These are phyloP conservation scores for Cladosporium austrohemisphaericum DNA, from an alignment of 2,329 filamentous ascomycete genomes.

Conservation along the genomic window DNA sequence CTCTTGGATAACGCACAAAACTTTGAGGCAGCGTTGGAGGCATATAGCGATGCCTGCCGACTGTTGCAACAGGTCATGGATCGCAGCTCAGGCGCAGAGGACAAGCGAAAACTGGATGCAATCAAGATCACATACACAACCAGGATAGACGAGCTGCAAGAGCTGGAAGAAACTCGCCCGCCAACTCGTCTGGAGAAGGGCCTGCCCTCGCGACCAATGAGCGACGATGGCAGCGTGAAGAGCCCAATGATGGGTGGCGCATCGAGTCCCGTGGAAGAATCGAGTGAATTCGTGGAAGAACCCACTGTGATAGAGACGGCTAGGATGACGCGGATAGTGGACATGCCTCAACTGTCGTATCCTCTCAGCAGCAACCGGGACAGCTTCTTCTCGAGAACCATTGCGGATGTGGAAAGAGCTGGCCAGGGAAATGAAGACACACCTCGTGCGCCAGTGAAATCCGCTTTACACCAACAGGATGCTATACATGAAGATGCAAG, in stretches of 20 bases:
- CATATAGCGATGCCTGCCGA: slow-evolving; percentile 86
- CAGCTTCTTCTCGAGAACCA: slow-evolving; percentile 30
- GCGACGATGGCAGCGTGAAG: slow-evolving; percentile 48
- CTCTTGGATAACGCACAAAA: slow-evolving; percentile 95
- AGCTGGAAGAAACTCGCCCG: slow-evolving; percentile 56
- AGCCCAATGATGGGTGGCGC: slow-evolving; percentile 32
- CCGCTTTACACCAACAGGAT: background rate
- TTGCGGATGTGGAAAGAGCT: slow-evolving; percentile 26
- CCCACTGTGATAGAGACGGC: slow-evolving; percentile 50
- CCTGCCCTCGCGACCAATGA: slow-evolving; percentile 67
- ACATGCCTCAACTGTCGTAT: slow-evolving; percentile 34
- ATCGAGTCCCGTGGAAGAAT: slow-evolving; percentile 32
- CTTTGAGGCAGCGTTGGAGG: slow-evolving; percentile 83
- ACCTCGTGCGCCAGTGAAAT: background rate
- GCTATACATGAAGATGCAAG: slow-evolving; percentile 11
- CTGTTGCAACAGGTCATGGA: slow-evolving; percentile 83
- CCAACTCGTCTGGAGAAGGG: slow-evolving; percentile 57
- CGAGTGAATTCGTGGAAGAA: slow-evolving; percentile 27
- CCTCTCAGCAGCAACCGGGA: slow-evolving; percentile 24
- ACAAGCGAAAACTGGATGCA: slow-evolving; percentile 83
- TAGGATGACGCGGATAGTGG: slow-evolving; percentile 50
- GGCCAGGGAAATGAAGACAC: slow-evolving; percentile 4
- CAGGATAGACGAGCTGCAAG: slow-evolving; percentile 80
- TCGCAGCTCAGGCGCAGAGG: slow-evolving; percentile 78
- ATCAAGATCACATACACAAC: slow-evolving; percentile 90